Evolutionary conservation across 495 filamentous ascomycete species (phyloP).

Genomic region (Aeminium ludgeri): DNA sequence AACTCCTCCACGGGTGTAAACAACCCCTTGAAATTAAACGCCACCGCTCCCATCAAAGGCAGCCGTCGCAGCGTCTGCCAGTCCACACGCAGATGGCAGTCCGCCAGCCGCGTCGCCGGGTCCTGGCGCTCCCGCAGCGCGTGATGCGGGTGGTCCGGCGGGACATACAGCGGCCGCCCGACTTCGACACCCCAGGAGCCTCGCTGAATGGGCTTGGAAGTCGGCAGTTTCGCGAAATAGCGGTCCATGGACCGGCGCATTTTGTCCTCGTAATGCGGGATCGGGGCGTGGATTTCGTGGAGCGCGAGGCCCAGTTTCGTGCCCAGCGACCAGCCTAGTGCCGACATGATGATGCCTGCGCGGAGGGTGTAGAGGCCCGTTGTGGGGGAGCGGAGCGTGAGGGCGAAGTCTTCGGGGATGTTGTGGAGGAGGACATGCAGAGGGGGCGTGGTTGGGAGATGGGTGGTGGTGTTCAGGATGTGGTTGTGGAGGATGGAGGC

Average conservation of each 20-base stretch:
- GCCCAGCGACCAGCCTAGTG: slow-evolving; percentile 64
- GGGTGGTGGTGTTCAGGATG: slow-evolving; percentile 48
- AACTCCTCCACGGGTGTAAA: slow-evolving; percentile 67
- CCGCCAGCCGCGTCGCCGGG: slow-evolving; percentile 36
- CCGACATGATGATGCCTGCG: slow-evolving; percentile 63
- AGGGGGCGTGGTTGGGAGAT: slow-evolving; percentile 46
- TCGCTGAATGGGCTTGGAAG: slow-evolving; percentile 62
- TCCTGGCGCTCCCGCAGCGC: slow-evolving; percentile 38
- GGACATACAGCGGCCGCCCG: slow-evolving; percentile 62
- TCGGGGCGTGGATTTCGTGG: slow-evolving; percentile 55
- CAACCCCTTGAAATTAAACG: slow-evolving; percentile 85
- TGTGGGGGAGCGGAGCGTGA: slow-evolving; percentile 55
- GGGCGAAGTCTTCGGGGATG: slow-evolving; percentile 74
- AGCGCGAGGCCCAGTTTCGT: slow-evolving; percentile 60
- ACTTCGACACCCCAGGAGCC: slow-evolving; percentile 80
- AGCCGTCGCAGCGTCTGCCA: slow-evolving; percentile 81
- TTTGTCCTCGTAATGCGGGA: slow-evolving; percentile 83
- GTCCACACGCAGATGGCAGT: slow-evolving; percentile 65
- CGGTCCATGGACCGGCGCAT: slow-evolving; percentile 81
- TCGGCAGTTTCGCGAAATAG: slow-evolving; percentile 68
- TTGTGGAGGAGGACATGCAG: slow-evolving; percentile 63
- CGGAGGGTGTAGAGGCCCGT: slow-evolving; percentile 62
- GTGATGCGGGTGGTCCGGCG: slow-evolving; percentile 54
- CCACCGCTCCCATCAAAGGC: slow-evolving; percentile 55
- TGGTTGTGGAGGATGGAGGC: slow-evolving; percentile 49